Evolutionary conservation across 495 filamentous ascomycete genomes (phyloP), one percentile per base, ranked within the genome.

Genomic region (Aspergillus panamensis): DNA sequence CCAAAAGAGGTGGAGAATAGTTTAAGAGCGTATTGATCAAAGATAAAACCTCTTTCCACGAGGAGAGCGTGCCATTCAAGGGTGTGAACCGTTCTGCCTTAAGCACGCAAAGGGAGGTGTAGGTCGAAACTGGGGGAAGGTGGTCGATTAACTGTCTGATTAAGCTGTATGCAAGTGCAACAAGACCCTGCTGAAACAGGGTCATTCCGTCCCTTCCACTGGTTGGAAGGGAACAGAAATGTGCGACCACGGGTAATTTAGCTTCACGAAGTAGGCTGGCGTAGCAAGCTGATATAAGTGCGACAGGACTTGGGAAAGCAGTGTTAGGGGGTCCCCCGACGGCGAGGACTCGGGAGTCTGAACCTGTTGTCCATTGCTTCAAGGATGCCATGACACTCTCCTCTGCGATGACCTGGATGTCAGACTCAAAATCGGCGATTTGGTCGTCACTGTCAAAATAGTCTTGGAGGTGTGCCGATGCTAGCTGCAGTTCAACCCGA

Each of bases 61-160:
- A 69, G 6, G 56, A 54, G 1, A 79, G 61, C 1, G 71, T 74
- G 35, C 73, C 74, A 29, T 77, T 67, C 21, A 79, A 52, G n/a
- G 60, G 62, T 13, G 65, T 69, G 47, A 79, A 72, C 1, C 74
- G 68, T 42, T 79, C 76, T 1, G 68, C 62, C 21, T 68, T 75
- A 20, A 79, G 53, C 47, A 73, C 69, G 39, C 72, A 68, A 17
- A 69, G 62, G 19, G 72, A 65, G 21, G 77, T 70, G 39, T 71
- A 71, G 56, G 76, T 69, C 13, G 73, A 57, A 14, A 77, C 69
- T 0, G 76, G 75, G 10, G 76, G 77, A 16, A 77, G 60, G 35
- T 67, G 67, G 53, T 79, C 74, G 33, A 79, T 72, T 55, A 79
- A 59, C 53, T 79, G 77, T n/a, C 76, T 73, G 17, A 79, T 78